Evolutionary conservation across 2,329 filamentous ascomycete species (phyloP).

Genomic region (Aspergillus calidoustus): DNA sequence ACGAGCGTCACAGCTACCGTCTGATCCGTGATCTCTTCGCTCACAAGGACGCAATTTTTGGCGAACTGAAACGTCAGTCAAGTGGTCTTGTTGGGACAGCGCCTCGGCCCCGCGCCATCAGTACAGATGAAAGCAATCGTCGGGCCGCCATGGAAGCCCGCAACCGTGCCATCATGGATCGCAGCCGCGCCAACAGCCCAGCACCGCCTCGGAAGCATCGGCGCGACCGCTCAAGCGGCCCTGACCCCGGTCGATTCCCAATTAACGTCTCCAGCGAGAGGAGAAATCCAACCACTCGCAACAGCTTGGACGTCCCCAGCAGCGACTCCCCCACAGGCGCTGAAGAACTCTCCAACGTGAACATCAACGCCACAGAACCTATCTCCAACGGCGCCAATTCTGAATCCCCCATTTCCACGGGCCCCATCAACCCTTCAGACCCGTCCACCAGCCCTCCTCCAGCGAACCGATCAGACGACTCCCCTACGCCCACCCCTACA

Average conservation of each 20-base stretch:
- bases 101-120: slow-evolving; percentile 79
- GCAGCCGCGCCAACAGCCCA: slow-evolving; percentile 76
- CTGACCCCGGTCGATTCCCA: slow-evolving; percentile 83
- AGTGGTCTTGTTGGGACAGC: slow-evolving; percentile 57
- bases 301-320: slow-evolving; percentile 81
- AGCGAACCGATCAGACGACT: slow-evolving; percentile 37
- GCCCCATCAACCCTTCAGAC: slow-evolving; percentile 32
- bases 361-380: slow-evolving; percentile 34
- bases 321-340: slow-evolving; percentile 50
- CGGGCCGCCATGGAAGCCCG: slow-evolving; percentile 94
- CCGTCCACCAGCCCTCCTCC: slow-evolving; percentile 37
- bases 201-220: slow-evolving; percentile 62
- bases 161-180: slow-evolving; percentile 73
- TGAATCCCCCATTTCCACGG: slow-evolving; percentile 34
- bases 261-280: slow-evolving; percentile 68
- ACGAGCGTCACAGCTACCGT: slow-evolving; percentile 90
- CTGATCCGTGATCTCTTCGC: slow-evolving; percentile 89
- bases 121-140: slow-evolving; percentile 93
- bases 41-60: slow-evolving; percentile 94
- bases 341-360: slow-evolving; percentile 36
- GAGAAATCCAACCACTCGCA: slow-evolving; percentile 55
- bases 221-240: slow-evolving; percentile 75
- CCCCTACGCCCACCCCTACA: slow-evolving; percentile 40
- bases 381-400: slow-evolving; percentile 49
- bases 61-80: slow-evolving; percentile 81